Evolutionary conservation across 208 protist species (phyloP).

Genomic region (Trypanosomatidae sp.): DNA sequence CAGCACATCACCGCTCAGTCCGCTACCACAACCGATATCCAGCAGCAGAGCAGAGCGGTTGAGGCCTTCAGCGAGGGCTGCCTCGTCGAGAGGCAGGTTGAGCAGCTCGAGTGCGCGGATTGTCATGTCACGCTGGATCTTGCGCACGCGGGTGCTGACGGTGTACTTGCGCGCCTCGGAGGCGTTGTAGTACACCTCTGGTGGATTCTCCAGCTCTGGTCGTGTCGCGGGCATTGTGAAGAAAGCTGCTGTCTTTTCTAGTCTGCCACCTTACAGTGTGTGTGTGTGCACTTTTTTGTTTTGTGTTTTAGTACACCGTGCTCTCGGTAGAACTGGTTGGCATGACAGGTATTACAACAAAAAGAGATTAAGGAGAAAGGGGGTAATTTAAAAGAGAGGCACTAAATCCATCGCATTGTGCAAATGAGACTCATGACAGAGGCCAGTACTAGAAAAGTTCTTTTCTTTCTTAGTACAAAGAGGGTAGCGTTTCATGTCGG

Average conservation of each 20-base stretch:
- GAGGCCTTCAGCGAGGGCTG: constrained; percentile 7
- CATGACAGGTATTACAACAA: too few species aligned
- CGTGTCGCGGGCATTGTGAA: constrained; percentile 79
- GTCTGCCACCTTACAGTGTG: too few species aligned
- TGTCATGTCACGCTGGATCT: constrained; percentile 98
- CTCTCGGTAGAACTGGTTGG: too few species aligned
- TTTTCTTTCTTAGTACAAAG: too few species aligned
- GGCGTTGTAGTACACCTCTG: constrained; percentile 97
- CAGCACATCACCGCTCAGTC: constrained; percentile 96
- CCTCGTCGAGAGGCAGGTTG: constrained; percentile 63
- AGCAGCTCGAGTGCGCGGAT: constrained; percentile 98
- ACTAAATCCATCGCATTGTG: too few species aligned
- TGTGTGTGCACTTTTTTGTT: not conserved
- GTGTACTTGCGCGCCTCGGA: constrained; percentile 95
- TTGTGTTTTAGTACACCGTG: too few species aligned
- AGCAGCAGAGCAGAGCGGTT: constrained; percentile 87
- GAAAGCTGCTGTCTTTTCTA: too few species aligned
- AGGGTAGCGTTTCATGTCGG: too few species aligned
- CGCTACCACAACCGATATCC: constrained; percentile 99
- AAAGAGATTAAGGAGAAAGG: too few species aligned
- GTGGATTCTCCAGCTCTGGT: constrained; percentile 93
- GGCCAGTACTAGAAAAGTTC: too few species aligned
- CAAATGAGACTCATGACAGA: too few species aligned
- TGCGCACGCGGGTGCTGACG: constrained; percentile 94
- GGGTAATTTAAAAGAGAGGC: too few species aligned